Percentiles rank a stretch among this genome's conserved stretches.
phyloP scores from a whole-genome alignment of 2,329 filamentous ascomycete genomes.

The Aureobasidium pullulans region DNA sequence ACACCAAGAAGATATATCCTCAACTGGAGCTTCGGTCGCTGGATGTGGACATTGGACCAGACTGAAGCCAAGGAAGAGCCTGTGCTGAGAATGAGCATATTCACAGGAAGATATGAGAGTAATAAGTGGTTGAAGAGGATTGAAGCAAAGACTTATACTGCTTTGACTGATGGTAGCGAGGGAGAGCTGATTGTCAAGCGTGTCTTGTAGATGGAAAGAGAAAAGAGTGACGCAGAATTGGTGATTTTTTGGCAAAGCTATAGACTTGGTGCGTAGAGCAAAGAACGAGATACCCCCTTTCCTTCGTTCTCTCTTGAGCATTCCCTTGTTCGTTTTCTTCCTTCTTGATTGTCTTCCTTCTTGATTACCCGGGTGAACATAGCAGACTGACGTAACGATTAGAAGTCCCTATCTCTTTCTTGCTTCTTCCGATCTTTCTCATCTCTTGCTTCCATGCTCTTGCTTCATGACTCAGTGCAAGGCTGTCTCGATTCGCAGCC shows the following conservation, averaged over 20 bases:
- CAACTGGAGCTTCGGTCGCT: constrained; percentile 96
- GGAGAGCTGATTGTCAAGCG: constrained; percentile 46
- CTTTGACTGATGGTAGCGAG: constrained; percentile 22
- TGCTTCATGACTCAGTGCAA: background rate
- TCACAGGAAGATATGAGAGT: constrained; percentile 65
- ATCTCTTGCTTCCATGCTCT: too few relatives aligned
- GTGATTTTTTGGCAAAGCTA: background rate
- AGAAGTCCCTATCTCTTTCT: background rate
- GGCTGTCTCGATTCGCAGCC: background rate
- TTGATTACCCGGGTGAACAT: background rate
- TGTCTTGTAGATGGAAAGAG: constrained; percentile 22
- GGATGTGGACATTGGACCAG: constrained; percentile 70
- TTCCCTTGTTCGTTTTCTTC: background rate
- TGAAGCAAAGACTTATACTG: constrained; percentile 35
- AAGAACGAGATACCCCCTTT: background rate
- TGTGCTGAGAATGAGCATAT: constrained; percentile 64
- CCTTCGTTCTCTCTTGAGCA: background rate
- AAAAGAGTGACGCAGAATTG: background rate
- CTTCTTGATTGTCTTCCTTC: background rate
- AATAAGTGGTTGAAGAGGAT: constrained; percentile 70
- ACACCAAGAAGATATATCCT: constrained; percentile 65
- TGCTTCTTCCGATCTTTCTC: too few relatives aligned
- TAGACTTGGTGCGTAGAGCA: constrained; percentile 2
- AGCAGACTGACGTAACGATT: background rate
- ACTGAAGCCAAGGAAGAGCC: constrained; percentile 23